Evolutionary conservation across 306 rosid species (phyloP).

Genomic region (Hylodesmum podocarpum): DNA sequence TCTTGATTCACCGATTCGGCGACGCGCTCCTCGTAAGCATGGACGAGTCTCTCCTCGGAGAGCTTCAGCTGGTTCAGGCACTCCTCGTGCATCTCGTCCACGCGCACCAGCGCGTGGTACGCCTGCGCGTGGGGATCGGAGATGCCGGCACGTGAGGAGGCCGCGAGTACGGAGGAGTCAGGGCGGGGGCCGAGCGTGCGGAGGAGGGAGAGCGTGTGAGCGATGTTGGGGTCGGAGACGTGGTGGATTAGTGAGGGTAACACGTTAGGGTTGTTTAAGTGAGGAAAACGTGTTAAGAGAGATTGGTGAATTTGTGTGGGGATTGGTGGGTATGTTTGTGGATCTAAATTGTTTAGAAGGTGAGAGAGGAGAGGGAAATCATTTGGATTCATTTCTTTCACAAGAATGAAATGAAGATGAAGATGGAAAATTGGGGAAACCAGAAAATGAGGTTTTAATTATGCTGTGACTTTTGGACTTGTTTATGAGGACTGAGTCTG

Average conservation of each 20-base stretch:
- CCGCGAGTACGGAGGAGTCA: slow-evolving; percentile 9
- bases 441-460: too few species aligned
- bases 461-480: too few species aligned
- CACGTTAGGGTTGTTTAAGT: slow-evolving; percentile 27
- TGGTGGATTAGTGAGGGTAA: slow-evolving; percentile 31
- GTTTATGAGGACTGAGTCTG: too few species aligned
- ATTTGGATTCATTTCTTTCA: slow-evolving; percentile 37
- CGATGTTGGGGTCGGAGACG: slow-evolving; percentile 23
- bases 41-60: slow-evolving; percentile 38
- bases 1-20: background rate
- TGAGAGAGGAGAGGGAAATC: slow-evolving; percentile 39
- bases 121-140: slow-evolving; percentile 9
- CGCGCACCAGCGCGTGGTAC: slow-evolving; percentile 33
- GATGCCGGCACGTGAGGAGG: slow-evolving; percentile 31
- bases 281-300: slow-evolving; percentile 35
- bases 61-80: slow-evolving; percentile 30
- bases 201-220: slow-evolving; percentile 37
- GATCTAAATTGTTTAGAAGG: slow-evolving; percentile 32
- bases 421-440: background rate
- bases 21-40: slow-evolving; percentile 28
- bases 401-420: background rate
- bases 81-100: slow-evolving; percentile 44
- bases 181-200: slow-evolving; percentile 46
- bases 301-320: slow-evolving; percentile 14
- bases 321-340: slow-evolving; percentile 19